These are phyloP conservation scores for Vinca minor DNA, from an alignment of 257 asterid species.

Conservation along the genomic window DNA sequence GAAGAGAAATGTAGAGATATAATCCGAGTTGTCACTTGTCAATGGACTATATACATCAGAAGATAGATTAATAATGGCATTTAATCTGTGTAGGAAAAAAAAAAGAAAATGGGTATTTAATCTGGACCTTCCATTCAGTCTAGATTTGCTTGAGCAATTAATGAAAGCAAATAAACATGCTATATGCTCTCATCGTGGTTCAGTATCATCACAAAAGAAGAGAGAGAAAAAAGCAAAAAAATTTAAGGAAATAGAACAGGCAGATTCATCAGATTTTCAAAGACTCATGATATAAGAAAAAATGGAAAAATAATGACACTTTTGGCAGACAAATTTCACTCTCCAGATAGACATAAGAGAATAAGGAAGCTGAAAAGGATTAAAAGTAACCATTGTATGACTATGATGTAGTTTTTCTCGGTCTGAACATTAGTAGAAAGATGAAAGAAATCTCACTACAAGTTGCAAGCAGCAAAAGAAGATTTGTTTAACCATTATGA, in stretches of 20 bases:
- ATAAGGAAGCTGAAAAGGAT: background rate
- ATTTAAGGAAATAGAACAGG: too few species aligned
- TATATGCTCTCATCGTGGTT: background rate
- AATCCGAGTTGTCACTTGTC: background rate
- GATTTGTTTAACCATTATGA: background rate
- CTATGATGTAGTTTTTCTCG: background rate
- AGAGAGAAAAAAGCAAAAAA: background rate
- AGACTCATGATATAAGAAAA: background rate
- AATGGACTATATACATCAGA: background rate
- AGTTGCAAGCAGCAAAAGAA: background rate
- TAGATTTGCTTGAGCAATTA: background rate
- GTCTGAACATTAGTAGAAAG: background rate
- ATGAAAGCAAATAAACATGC: background rate
- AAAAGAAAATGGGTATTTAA: too few species aligned
- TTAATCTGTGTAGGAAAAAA: too few species aligned
- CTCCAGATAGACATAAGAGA: background rate
- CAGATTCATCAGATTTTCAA: slow-evolving; percentile 6
- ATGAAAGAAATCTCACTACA: background rate
- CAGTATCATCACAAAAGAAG: background rate
- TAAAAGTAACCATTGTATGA: background rate
- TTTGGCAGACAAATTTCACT: background rate
- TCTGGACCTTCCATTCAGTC: too few species aligned
- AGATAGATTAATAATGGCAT: background rate
- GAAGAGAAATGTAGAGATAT: background rate
- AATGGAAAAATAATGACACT: background rate